These are phyloP conservation scores for Lupinus albus DNA, from an alignment of 306 rosid genomes.

Conservation along the genomic window DNA sequence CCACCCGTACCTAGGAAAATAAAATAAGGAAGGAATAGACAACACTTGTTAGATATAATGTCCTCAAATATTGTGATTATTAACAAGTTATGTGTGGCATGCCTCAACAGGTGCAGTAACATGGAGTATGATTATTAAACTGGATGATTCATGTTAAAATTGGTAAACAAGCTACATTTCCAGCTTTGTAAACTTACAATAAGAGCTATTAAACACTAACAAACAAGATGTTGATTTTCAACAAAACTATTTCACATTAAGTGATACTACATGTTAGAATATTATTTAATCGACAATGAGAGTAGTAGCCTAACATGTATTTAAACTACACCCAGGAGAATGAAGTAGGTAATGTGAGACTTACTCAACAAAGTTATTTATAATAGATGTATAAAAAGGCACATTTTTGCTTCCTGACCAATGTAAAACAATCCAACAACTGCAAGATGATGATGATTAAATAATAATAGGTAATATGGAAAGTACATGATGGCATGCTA, in stretches of 20 bases:
- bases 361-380: too few relatives aligned
- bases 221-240: neutral
- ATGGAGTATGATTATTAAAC: too few relatives aligned
- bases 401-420: too few relatives aligned
- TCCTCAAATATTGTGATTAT: conserved; percentile 32
- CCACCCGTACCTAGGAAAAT: conserved; percentile 74
- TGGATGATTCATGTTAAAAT: too few relatives aligned
- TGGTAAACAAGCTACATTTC: neutral
- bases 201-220: neutral
- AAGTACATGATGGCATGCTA: conserved; percentile 35
- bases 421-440: too few relatives aligned
- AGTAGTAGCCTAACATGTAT: too few relatives aligned
- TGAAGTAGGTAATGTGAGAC: too few relatives aligned
- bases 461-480: neutral
- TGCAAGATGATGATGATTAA: too few relatives aligned
- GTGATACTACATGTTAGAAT: neutral
- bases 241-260: conserved; percentile 18
- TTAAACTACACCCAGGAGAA: too few relatives aligned
- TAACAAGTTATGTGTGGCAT: conserved; percentile 5
- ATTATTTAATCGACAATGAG: too few relatives aligned
- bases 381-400: too few relatives aligned
- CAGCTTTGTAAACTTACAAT: neutral
- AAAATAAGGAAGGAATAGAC: conserved; percentile 3
- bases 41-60: conserved; percentile 9
- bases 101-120: conserved; percentile 30